Evolutionary conservation across 2,329 filamentous ascomycete genomes (phyloP).

Genomic region (Fulvia fulva): DNA sequence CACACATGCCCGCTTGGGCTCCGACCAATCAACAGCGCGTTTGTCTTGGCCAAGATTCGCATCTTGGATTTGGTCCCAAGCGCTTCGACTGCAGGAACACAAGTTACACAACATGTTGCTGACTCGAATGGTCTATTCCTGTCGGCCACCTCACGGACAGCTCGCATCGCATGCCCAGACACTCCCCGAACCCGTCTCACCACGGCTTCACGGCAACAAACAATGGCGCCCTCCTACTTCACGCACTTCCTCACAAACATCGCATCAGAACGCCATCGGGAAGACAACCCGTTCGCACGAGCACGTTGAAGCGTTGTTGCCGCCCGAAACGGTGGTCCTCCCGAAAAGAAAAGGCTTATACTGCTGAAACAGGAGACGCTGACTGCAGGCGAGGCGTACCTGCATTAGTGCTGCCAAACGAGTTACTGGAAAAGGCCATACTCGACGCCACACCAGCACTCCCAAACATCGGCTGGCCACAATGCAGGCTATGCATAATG

Average conservation of each 20-base stretch:
- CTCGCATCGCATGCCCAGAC: not conserved
- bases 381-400: conserved; percentile 4
- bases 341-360: not conserved
- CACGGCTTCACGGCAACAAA: not conserved
- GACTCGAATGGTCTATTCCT: not conserved
- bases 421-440: conserved; percentile 7
- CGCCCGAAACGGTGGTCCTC: not conserved
- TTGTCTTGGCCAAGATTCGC: not conserved
- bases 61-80: not conserved
- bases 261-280: not conserved
- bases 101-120: not conserved
- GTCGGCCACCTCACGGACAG: not conserved
- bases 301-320: not conserved
- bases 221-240: not conserved
- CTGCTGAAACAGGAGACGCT: conserved; percentile 12
- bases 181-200: not conserved
- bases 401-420: conserved; percentile 11
- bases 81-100: not conserved
- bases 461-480: conserved; percentile 14
- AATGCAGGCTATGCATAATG: conserved; percentile 11
- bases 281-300: not conserved
- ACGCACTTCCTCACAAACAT: not conserved
- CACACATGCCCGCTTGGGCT: not conserved
- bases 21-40: not conserved
- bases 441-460: conserved; percentile 13